These are phyloP conservation scores for Globisporangium uncinulatum DNA, from an alignment of 352 stramenopile genomes.

Conservation along the genomic window DNA sequence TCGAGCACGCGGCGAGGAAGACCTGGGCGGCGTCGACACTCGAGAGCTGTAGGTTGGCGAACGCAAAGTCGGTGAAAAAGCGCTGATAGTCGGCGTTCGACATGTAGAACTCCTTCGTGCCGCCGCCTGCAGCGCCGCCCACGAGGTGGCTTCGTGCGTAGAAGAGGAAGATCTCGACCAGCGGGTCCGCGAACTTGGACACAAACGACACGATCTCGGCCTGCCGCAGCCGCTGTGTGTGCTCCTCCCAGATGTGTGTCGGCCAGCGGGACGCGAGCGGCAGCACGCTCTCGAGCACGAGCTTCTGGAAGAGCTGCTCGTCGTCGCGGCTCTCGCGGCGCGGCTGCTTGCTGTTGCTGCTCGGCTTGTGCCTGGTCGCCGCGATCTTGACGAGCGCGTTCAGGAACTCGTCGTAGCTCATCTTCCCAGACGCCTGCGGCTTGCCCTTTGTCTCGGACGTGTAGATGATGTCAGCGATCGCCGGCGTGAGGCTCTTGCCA, in stretches of 20 bases:
- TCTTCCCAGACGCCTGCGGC: constrained; percentile 44
- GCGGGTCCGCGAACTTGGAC: constrained; percentile 56
- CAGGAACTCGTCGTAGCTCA: constrained; percentile 77
- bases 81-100: constrained; percentile 61
- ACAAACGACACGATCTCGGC: constrained; percentile 54
- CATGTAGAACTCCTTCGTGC: constrained; percentile 66
- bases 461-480: constrained; percentile 78
- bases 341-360: constrained; percentile 27
- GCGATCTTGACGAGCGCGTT: constrained; percentile 75
- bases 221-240: constrained; percentile 40
- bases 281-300: constrained; percentile 58
- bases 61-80: constrained; percentile 71
- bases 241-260: constrained; percentile 35
- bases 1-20: constrained; percentile 62
- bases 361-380: constrained; percentile 21
- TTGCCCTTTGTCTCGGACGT: constrained; percentile 73
- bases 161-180: constrained; percentile 76
- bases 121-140: constrained; percentile 15
- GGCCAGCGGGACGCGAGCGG: constrained; percentile 55
- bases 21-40: constrained; percentile 65
- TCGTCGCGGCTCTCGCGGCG: constrained; percentile 36
- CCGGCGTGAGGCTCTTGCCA: constrained; percentile 39
- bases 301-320: constrained; percentile 44
- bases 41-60: constrained; percentile 63
- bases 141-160: constrained; percentile 58